Evolutionary conservation across 345 rosid species (phyloP).

Genomic region (Heritiera littoralis): DNA sequence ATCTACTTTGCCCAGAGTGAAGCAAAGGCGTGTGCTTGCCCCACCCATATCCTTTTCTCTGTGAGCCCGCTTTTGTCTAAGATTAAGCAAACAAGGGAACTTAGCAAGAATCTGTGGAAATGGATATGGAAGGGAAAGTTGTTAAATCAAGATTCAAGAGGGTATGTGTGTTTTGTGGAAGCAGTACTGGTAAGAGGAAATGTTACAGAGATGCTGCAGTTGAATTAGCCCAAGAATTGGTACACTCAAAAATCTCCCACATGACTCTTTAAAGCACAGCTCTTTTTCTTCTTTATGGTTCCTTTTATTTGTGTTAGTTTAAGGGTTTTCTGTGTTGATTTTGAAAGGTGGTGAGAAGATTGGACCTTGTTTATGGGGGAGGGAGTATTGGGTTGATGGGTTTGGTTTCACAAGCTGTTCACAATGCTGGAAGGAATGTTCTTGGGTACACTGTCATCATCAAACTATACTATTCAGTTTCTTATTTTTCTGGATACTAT

Average conservation of each 20-base stretch:
- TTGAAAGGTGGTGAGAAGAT: conserved; percentile 59
- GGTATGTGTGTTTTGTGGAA: conserved; percentile 81
- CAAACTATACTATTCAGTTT: background rate
- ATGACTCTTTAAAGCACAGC: background rate
- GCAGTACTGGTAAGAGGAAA: conserved; percentile 80
- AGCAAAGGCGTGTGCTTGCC: conserved; percentile 34
- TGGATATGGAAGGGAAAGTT: conserved; percentile 31
- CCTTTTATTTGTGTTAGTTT: background rate
- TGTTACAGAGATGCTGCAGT: conserved; percentile 79
- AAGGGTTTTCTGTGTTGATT: background rate
- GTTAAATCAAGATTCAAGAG: conserved; percentile 71
- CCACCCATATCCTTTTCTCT: conserved; percentile 4
- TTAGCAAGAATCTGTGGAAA: conserved; percentile 7
- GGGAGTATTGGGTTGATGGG: conserved; percentile 98
- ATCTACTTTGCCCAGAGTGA: background rate
- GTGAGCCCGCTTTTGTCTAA: background rate
- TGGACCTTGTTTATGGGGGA: conserved; percentile 94
- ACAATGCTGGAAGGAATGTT: conserved; percentile 79
- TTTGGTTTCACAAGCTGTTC: conserved; percentile 80
- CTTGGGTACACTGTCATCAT: conserved; percentile 58
- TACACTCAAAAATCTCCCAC: conserved; percentile 14
- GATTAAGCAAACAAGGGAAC: background rate
- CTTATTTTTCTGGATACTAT: background rate
- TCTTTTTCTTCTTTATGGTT: background rate
- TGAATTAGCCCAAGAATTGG: conserved; percentile 85